phyloP scores from a whole-genome alignment of 441 rosid genomes.

The Pelargonium myrrhifolium region DNA sequence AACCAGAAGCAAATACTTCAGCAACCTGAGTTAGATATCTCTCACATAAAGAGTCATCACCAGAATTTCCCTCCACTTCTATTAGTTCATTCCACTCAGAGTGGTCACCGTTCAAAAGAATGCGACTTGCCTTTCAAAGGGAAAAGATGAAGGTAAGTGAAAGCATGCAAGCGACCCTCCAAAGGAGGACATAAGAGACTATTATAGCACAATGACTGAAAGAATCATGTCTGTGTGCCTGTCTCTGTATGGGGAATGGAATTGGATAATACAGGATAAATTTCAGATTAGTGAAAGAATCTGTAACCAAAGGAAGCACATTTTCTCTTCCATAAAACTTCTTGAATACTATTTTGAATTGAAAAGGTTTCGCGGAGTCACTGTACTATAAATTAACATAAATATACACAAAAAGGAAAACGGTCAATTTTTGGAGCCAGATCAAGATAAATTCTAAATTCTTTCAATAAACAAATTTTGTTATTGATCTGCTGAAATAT shows the following conservation, averaged over 20 bases:
- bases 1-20: slow-evolving; percentile 38
- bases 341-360: not conserved
- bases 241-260: not conserved
- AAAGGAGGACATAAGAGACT: slow-evolving; percentile 5
- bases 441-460: not conserved
- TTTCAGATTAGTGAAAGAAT: not conserved
- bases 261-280: not conserved
- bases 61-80: slow-evolving; percentile 48
- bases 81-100: slow-evolving; percentile 43
- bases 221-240: not conserved
- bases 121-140: slow-evolving; percentile 57
- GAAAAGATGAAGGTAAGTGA: slow-evolving; percentile 11
- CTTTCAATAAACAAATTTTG: not conserved
- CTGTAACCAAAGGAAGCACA: not conserved
- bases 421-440: not conserved
- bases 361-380: not conserved
- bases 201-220: not conserved
- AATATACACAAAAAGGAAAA: not conserved
- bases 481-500: no score
- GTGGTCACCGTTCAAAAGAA: slow-evolving; percentile 54
- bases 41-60: slow-evolving; percentile 42
- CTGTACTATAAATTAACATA: not conserved
- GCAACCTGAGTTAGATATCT: slow-evolving; percentile 60
- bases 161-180: slow-evolving; percentile 12
- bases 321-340: not conserved